Evolutionary conservation across 306 rosid genomes (phyloP).

Genomic region (Trifolium pratense): DNA sequence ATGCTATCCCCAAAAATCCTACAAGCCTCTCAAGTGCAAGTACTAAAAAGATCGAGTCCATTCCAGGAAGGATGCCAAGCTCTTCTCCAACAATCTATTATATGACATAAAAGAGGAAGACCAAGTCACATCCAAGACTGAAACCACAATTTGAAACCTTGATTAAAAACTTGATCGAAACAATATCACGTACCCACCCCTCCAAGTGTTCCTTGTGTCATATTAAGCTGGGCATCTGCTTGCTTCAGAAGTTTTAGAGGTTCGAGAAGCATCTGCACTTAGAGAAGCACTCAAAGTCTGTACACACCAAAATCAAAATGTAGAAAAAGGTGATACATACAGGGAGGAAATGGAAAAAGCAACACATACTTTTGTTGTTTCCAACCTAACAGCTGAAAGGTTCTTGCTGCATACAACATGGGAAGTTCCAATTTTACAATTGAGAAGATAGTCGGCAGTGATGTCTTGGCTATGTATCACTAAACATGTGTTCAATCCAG

Average conservation of each 20-base stretch:
- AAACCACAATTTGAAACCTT: neutral
- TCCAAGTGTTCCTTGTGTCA: slow-evolving; percentile 89
- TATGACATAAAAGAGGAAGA: slow-evolving; percentile 26
- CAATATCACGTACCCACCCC: slow-evolving; percentile 80
- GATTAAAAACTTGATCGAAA: neutral
- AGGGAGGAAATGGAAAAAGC: slow-evolving; percentile 29
- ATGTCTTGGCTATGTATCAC: slow-evolving; percentile 88
- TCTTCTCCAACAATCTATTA: slow-evolving; percentile 92
- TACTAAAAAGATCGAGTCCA: slow-evolving; percentile 75
- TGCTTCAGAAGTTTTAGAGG: slow-evolving; percentile 81
- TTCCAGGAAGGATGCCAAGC: slow-evolving; percentile 93
- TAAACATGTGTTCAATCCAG: slow-evolving; percentile 84
- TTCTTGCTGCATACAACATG: slow-evolving; percentile 63
- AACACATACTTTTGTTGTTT: slow-evolving; percentile 81
- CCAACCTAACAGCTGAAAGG: slow-evolving; percentile 92
- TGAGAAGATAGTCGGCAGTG: slow-evolving; percentile 78
- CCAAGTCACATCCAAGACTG: neutral
- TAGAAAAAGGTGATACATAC: slow-evolving; percentile 10
- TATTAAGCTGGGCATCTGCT: slow-evolving; percentile 81
- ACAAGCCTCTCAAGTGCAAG: slow-evolving; percentile 72
- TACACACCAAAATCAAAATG: slow-evolving; percentile 23
- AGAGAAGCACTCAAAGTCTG: slow-evolving; percentile 35
- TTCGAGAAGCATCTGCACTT: slow-evolving; percentile 80
- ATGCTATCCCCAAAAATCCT: slow-evolving; percentile 55
- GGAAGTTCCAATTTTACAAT: slow-evolving; percentile 83